Conservation (phyloP, 805 yeast species). For the Candida awuae region DNA sequence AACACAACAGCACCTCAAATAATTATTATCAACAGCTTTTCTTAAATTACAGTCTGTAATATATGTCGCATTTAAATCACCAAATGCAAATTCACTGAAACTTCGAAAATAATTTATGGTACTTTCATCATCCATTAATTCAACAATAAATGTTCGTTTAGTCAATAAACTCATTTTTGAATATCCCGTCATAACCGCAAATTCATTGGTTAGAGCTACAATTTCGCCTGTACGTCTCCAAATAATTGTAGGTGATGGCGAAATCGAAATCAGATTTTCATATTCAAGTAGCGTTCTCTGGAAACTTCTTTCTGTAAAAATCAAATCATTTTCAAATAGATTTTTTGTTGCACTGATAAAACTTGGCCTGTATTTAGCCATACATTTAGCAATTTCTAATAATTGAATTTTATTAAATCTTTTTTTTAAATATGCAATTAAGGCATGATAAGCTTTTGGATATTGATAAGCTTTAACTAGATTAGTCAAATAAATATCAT, state of each 20-base stretch:
- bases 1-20: constrained; percentile 59
- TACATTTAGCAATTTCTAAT: constrained; percentile 42
- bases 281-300: constrained; percentile 52
- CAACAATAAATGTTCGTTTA: constrained; percentile 63
- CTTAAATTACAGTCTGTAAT: constrained; percentile 42
- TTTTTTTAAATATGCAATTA: constrained; percentile 45
- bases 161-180: constrained; percentile 48
- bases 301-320: constrained; percentile 51
- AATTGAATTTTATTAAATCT: constrained; percentile 38
- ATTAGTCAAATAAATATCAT: constrained; percentile 40
- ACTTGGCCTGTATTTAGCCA: constrained; percentile 65
- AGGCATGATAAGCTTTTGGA: constrained; percentile 54
- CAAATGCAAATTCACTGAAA: constrained; percentile 67
- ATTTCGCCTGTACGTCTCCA: constrained; percentile 87
- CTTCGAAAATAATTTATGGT: constrained; percentile 64
- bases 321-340: constrained; percentile 61
- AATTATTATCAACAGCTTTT: constrained; percentile 32
- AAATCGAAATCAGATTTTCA: constrained; percentile 45
- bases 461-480: constrained; percentile 46
- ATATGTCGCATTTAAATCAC: constrained; percentile 47
- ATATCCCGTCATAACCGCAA: constrained; percentile 62
- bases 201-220: constrained; percentile 69
- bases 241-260: constrained; percentile 72
- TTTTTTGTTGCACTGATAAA: constrained; percentile 71
- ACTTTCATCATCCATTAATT: constrained; percentile 73